Percentiles rank a stretch among this genome's conserved stretches.
These are phyloP conservation scores for Sporothrix humicola DNA, from an alignment of 2,329 filamentous ascomycete species.

Conservation along the genomic window DNA sequence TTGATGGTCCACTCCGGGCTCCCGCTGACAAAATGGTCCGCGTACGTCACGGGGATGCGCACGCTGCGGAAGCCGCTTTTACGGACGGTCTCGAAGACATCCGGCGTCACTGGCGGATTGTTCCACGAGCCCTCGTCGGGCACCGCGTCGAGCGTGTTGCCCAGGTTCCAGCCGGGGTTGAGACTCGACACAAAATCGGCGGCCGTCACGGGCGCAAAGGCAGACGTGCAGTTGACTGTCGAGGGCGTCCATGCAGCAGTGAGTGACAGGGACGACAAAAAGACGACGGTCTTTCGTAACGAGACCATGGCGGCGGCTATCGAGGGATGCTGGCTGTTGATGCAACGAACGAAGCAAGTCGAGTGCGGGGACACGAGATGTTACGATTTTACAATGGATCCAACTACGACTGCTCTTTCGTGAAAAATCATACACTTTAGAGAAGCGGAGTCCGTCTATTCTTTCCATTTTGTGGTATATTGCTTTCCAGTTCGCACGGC, in stretches of 20 bases:
- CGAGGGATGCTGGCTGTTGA: too few relatives aligned
- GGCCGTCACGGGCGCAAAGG: conserved; percentile 54
- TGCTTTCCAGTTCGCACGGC: too few relatives aligned
- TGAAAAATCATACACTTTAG: too few relatives aligned
- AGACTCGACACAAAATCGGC: conserved; percentile 53
- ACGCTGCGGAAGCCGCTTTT: conserved; percentile 62
- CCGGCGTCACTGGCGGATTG: conserved; percentile 56
- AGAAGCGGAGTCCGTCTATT: too few relatives aligned
- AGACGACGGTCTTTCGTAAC: too few relatives aligned
- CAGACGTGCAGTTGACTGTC: neutral
- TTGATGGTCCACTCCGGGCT: conserved; percentile 62
- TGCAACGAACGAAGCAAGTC: too few relatives aligned
- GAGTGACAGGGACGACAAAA: neutral
- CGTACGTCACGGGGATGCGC: conserved; percentile 64
- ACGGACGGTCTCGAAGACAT: conserved; percentile 59
- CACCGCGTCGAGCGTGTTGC: conserved; percentile 63
- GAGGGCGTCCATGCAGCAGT: neutral
- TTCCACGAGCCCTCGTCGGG: conserved; percentile 65
- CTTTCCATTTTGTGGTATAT: too few relatives aligned
- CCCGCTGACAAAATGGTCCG: conserved; percentile 58
- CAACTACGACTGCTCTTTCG: too few relatives aligned
- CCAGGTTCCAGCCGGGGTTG: conserved; percentile 65
- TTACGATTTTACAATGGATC: too few relatives aligned
- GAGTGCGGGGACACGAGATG: too few relatives aligned
- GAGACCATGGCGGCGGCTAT: neutral